A percentile compares a stretch with the other conserved stretches of the same genome.
Conservation (phyloP, 805 yeast genomes). For the Saccharomycopsis synnaedendra region DNA sequence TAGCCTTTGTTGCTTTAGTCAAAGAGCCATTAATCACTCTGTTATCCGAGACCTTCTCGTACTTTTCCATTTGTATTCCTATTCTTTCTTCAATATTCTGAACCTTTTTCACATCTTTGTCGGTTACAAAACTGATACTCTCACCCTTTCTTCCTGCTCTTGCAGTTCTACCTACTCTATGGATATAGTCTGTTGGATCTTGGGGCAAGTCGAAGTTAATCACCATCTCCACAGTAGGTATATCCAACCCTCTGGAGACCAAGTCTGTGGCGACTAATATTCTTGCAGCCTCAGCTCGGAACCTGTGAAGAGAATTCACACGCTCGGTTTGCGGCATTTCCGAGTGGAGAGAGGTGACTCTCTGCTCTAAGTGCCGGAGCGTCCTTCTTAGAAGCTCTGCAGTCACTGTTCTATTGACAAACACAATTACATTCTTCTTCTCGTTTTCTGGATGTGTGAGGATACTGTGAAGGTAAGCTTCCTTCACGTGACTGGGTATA, state of each 20-base stretch:
- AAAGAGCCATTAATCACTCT: conserved; percentile 64
- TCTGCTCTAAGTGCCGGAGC: conserved; percentile 49
- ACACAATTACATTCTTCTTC: conserved; percentile 67
- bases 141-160: conserved; percentile 92
- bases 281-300: conserved; percentile 89
- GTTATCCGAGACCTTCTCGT: conserved; percentile 62
- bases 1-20: conserved; percentile 64
- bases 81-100: conserved; percentile 82
- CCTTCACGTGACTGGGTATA: conserved; percentile 82
- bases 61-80: conserved; percentile 66
- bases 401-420: conserved; percentile 82
- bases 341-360: conserved; percentile 87
- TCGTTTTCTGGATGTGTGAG: conserved; percentile 51
- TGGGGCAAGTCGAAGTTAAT: conserved; percentile 90
- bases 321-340: conserved; percentile 91
- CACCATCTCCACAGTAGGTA: conserved; percentile 84
- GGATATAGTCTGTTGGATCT: conserved; percentile 93
- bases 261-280: conserved; percentile 93
- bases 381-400: conserved; percentile 83
- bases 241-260: conserved; percentile 95
- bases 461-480: conserved; percentile 68
- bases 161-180: conserved; percentile 97
- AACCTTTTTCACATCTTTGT: conserved; percentile 72
- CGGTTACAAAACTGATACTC: conserved; percentile 72
- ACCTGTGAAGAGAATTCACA: conserved; percentile 81